Percentiles rank a stretch among this genome's conserved stretches.
Conservation (phyloP, 2,329 filamentous ascomycete genomes). For the Hypoxylon sp. region DNA sequence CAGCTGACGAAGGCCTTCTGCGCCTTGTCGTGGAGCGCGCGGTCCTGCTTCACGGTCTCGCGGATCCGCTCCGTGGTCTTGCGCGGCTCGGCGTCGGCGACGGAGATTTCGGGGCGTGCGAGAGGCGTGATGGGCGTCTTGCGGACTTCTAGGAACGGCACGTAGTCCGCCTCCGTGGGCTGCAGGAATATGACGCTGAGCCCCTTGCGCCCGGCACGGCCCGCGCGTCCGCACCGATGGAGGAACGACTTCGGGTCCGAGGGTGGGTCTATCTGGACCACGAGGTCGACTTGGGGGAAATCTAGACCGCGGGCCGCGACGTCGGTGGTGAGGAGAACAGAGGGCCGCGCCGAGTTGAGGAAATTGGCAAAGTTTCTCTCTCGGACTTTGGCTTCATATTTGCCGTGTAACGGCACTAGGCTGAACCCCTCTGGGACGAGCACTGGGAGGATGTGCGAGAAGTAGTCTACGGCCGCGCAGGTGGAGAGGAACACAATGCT, state of each 20-base stretch:
- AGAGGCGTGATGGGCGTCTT: slow-evolving; percentile 84
- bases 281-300: slow-evolving; percentile 90
- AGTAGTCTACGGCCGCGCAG: slow-evolving; percentile 95
- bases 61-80: slow-evolving; percentile 72
- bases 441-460: slow-evolving; percentile 80
- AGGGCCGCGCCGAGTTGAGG: slow-evolving; percentile 77
- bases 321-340: slow-evolving; percentile 91
- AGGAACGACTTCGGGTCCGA: slow-evolving; percentile 96
- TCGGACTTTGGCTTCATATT: slow-evolving; percentile 88
- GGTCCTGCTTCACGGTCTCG: slow-evolving; percentile 63
- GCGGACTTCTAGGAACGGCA: slow-evolving; percentile 86
- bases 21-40: slow-evolving; percentile 82
- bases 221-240: slow-evolving; percentile 90
- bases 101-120: slow-evolving; percentile 64
- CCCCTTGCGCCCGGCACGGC: slow-evolving; percentile 87
- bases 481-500: slow-evolving; percentile 94
- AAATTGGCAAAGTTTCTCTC: slow-evolving; percentile 90
- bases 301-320: slow-evolving; percentile 91
- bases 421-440: slow-evolving; percentile 77
- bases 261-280: slow-evolving; percentile 85
- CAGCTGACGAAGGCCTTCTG: slow-evolving; percentile 94
- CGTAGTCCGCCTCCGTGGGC: slow-evolving; percentile 88
- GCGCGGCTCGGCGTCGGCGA: slow-evolving; percentile 72
- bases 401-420: slow-evolving; percentile 88
- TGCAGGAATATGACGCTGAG: slow-evolving; percentile 88